Base-by-base conservation (phyloP, 2,329 filamentous ascomycete genomes). In the Arthrobotrys iridis region DNA sequence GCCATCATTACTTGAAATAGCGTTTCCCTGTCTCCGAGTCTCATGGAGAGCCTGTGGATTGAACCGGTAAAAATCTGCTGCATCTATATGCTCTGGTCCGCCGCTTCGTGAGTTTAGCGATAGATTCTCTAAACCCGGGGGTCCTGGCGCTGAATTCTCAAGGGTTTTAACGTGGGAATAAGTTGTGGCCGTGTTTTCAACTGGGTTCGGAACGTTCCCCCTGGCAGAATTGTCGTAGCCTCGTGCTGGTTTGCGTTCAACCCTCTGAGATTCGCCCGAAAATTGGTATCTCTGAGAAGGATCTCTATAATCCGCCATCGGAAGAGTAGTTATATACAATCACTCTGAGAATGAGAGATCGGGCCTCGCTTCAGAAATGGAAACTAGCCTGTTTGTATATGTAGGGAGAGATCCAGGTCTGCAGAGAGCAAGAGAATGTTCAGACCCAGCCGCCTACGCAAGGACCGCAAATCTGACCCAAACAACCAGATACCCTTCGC, bases 31-130 rank as follows among this genome's bases (percentile, higher is more conserved):
- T 8, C 6, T 55, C 11, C n/a, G 4, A 30, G 8, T 28, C 13
- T n/a, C 18, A 43, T 60, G n/a, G 11, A 4, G 26, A 6, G 58
- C 5, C 20, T 7, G 33, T 24, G 50, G n/a, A 24, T 52, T 37
- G 59, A 57, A 62, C 20, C 45, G 40, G 40, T 75, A 64, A 37
- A 58, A 75, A 43, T 75, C 71, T 30, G 63, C 20, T n/a, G 71
- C 71, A 18, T 75, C 71, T 22, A 75, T 28, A 45, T 75, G 63
- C 15, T 75, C 71, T 8, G 62, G 71, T n/a, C 55, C 43, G 8
- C n/a, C 6, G 15, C 24, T 18, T 20, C 40, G 26, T 11, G 22
- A 20, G 15, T 64, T 45, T 18, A 75, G 11, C 2, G 71, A 63
- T 0, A 68, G 24, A 40, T 57, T 41, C 18, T 75, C 71, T 15